phyloP scores from a whole-genome alignment of 1,139 yeast species.

The Citeromyces hawaiiensis region DNA sequence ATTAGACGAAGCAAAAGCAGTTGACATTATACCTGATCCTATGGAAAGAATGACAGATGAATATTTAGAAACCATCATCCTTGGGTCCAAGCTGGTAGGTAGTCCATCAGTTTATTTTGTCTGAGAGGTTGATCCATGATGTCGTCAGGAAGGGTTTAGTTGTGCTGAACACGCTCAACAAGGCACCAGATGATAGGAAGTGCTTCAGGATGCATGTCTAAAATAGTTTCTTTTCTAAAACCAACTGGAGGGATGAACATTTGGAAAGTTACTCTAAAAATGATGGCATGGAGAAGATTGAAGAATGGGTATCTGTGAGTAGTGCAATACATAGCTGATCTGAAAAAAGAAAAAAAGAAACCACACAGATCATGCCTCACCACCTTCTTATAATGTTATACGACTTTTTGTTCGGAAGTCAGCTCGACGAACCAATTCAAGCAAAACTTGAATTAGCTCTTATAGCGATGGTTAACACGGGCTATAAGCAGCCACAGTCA shows the following conservation, averaged over 20 bases:
- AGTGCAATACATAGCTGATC: neutral
- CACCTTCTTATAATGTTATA: neutral
- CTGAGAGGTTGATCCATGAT: too few relatives aligned
- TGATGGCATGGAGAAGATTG: conserved; percentile 1
- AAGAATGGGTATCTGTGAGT: neutral
- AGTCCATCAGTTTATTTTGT: too few relatives aligned
- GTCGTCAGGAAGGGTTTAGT: too few relatives aligned
- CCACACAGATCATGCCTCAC: neutral
- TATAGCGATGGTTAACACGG: neutral
- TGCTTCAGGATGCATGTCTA: too few relatives aligned
- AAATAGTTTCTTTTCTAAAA: too few relatives aligned
- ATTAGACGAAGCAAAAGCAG: too few relatives aligned
- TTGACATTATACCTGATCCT: too few relatives aligned
- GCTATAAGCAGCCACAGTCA: neutral
- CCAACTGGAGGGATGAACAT: neutral
- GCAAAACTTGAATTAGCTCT: neutral
- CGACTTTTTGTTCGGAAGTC: neutral
- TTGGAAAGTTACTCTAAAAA: neutral
- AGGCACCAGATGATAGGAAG: too few relatives aligned
- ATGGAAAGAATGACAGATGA: too few relatives aligned
- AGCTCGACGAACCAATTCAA: neutral
- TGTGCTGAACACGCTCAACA: too few relatives aligned
- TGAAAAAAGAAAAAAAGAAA: neutral
- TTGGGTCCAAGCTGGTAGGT: too few relatives aligned
- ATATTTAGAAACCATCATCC: too few relatives aligned